phyloP scores from a whole-genome alignment of 2,329 filamentous ascomycete species.

The Fusarium tricinctum region DNA sequence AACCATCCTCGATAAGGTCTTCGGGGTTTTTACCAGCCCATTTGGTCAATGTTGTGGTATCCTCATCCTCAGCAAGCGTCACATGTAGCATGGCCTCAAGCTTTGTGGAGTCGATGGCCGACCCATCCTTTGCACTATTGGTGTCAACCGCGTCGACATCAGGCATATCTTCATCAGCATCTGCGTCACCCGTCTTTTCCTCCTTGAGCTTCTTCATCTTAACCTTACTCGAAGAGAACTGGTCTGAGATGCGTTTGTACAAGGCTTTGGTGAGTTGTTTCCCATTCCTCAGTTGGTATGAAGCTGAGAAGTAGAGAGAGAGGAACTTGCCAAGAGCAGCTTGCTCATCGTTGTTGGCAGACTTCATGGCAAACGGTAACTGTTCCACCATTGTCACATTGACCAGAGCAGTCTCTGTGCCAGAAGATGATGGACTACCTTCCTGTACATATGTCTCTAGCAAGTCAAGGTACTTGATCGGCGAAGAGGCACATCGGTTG shows the following conservation, averaged over 20 bases:
- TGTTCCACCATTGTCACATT: slow-evolving; percentile 82
- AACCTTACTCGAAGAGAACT: slow-evolving; percentile 49
- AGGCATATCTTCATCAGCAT: slow-evolving; percentile 40
- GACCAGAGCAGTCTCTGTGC: slow-evolving; percentile 69
- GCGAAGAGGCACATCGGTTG: slow-evolving; percentile 78
- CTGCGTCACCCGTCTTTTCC: slow-evolving; percentile 23
- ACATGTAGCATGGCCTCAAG: slow-evolving; percentile 67
- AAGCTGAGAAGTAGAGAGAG: slow-evolving; percentile 67
- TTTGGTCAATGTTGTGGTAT: slow-evolving; percentile 67
- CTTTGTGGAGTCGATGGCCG: slow-evolving; percentile 56
- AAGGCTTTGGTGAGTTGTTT: slow-evolving; percentile 48
- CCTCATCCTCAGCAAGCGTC: slow-evolving; percentile 61
- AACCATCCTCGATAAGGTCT: slow-evolving; percentile 82
- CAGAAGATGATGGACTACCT: slow-evolving; percentile 46
- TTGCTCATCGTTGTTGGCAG: slow-evolving; percentile 59
- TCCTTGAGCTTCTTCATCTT: slow-evolving; percentile 46
- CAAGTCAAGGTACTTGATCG: slow-evolving; percentile 86
- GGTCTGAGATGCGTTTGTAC: slow-evolving; percentile 52
- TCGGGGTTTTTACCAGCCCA: slow-evolving; percentile 85
- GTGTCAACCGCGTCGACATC: slow-evolving; percentile 20
- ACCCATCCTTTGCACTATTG: slow-evolving; percentile 21
- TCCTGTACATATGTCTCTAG: slow-evolving; percentile 63
- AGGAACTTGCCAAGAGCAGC: slow-evolving; percentile 70
- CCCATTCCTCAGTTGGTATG: slow-evolving; percentile 65
- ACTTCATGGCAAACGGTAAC: slow-evolving; percentile 75